These are phyloP conservation scores for Trichophyton simii DNA, from an alignment of 2,329 filamentous ascomycete genomes.

Conservation along the genomic window DNA sequence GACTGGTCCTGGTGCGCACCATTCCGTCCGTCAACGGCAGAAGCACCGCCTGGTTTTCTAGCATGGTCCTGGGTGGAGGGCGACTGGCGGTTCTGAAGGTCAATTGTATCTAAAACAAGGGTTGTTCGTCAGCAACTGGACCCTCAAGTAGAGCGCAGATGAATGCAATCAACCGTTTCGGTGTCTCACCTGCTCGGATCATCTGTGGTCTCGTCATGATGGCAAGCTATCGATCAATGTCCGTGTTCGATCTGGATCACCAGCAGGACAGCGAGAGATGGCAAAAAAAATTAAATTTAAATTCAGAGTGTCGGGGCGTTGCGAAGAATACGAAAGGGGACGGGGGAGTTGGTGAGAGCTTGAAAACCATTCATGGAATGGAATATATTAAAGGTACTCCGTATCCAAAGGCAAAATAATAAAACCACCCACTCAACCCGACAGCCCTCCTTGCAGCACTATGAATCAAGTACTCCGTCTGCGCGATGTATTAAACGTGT, in stretches of 20 bases:
- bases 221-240: background rate
- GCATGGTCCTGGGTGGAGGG: constrained; percentile 77
- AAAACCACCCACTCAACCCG: background rate
- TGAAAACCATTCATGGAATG: background rate
- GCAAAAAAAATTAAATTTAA: background rate
- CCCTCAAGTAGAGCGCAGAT: background rate
- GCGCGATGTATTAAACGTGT: background rate
- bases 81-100: constrained; percentile 72
- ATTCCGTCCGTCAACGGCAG: constrained; percentile 43
- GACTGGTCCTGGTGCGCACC: constrained; percentile 78
- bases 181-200: constrained; percentile 33
- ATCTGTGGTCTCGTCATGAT: constrained; percentile 35
- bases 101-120: constrained; percentile 63
- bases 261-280: background rate
- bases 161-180: background rate
- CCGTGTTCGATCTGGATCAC: background rate
- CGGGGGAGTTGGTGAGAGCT: background rate
- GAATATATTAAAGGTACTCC: background rate
- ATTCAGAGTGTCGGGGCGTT: background rate
- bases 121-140: background rate
- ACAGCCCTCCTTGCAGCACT: background rate
- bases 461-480: background rate
- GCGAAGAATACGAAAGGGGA: background rate
- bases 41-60: constrained; percentile 36
- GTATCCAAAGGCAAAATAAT: no score